Percentiles rank a stretch among this genome's conserved stretches.
phyloP scores from a whole-genome alignment of 208 protist species.

The Kentomonas sorsogonicus region DNA sequence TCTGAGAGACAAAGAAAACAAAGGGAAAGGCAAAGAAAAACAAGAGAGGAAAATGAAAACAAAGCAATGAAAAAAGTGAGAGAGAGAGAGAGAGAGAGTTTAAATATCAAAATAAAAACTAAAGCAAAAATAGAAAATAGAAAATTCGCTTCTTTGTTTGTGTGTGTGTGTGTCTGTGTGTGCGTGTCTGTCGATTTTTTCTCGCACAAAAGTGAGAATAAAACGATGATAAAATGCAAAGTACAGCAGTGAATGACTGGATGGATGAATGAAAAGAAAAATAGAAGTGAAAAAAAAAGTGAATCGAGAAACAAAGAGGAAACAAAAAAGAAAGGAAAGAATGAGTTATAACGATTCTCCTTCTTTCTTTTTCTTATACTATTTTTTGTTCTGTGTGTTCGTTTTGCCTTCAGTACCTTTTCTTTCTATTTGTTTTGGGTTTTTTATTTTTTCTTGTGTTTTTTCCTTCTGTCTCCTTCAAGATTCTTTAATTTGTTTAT shows the following conservation, averaged over 20 bases:
- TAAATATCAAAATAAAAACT: no score
- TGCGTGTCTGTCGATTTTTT: no score
- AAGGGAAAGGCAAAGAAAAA: background rate
- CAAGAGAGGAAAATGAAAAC: background rate
- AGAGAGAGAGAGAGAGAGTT: no score
- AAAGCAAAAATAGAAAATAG: background rate
- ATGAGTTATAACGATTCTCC: no score
- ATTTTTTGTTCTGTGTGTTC: background rate
- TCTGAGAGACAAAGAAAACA: background rate
- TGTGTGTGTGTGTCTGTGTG: no score
- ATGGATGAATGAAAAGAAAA: no score
- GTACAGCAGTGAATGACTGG: no score
- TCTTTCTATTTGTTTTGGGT: slow-evolving; percentile 11
- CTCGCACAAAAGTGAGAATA: no score
- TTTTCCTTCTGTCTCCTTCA: background rate
- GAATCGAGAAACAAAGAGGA: background rate
- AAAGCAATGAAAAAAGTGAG: background rate
- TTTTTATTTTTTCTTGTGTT: background rate
- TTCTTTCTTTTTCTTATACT: no score
- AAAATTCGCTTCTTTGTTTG: no score
- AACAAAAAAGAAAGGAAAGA: slow-evolving; percentile 3
- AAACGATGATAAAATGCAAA: no score
- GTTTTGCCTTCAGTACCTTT: background rate
- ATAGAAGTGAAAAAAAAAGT: no score
- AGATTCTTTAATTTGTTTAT: background rate